A percentile compares a stretch with the other conserved stretches of the same genome.
Evolutionary conservation across 2,329 filamentous ascomycete genomes (phyloP).

Genomic region (Fusarium sp.): DNA sequence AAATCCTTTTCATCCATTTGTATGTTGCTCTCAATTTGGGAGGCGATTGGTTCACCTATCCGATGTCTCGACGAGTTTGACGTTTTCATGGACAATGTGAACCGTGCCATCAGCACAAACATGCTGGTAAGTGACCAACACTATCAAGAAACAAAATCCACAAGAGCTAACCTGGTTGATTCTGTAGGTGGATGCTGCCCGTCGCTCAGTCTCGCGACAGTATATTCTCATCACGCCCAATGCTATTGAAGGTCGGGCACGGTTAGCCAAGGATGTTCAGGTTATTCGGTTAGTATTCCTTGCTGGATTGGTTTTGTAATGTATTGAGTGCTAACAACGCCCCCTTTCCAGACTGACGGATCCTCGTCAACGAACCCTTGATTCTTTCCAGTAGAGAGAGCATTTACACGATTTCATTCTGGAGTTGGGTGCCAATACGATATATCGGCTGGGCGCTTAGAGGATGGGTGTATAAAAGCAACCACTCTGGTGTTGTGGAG

Average conservation of each 20-base stretch:
- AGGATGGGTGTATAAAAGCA: conserved; percentile 20
- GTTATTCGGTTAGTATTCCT: conserved; percentile 75
- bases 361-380: conserved; percentile 69
- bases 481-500: conserved; percentile 15
- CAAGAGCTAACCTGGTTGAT: conserved; percentile 10
- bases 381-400: conserved; percentile 10
- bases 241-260: conserved; percentile 75
- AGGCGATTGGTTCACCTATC: conserved; percentile 96
- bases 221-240: conserved; percentile 98
- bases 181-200: conserved; percentile 82
- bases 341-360: conserved; percentile 65
- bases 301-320: neutral
- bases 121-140: conserved; percentile 80
- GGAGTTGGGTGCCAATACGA: conserved; percentile 30
- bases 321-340: conserved; percentile 45
- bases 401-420: conserved; percentile 15
- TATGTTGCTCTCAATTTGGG: conserved; percentile 92
- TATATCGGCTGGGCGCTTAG: conserved; percentile 23
- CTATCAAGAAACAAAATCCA: neutral
- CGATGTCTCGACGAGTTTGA: conserved; percentile 98
- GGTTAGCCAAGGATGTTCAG: conserved; percentile 78
- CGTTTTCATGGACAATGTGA: conserved; percentile 99
- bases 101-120: conserved; percentile 91
- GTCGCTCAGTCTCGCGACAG: conserved; percentile 89
- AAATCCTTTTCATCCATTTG: conserved; percentile 99